Evolutionary conservation across 208 protist species (phyloP).

Genomic region (Balamuthia mandrillaris): DNA sequence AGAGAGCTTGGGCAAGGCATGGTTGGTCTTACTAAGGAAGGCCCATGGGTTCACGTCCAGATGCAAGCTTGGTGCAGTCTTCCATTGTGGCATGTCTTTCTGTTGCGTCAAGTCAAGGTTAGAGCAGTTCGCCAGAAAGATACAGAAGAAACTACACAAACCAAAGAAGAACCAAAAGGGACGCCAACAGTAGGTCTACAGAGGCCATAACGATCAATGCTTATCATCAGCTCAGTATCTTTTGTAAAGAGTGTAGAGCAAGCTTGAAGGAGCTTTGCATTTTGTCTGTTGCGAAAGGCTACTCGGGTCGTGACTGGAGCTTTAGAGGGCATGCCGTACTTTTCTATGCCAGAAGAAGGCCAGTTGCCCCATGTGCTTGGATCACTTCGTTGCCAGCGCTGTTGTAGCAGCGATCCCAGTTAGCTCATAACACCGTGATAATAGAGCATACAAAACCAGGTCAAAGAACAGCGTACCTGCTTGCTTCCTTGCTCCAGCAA

Average conservation of each 20-base stretch:
- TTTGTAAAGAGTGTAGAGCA: not conserved
- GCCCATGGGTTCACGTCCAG: not conserved
- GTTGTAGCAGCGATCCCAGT: too few relatives aligned
- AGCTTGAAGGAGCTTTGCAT: not conserved
- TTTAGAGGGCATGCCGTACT: conserved; percentile 1
- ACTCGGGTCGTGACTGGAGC: not conserved
- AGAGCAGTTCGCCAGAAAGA: too few relatives aligned
- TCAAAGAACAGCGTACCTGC: not conserved
- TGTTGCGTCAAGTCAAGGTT: not conserved
- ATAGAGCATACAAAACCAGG: not conserved
- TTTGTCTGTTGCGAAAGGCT: not conserved
- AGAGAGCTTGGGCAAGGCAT: not conserved
- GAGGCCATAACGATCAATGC: not conserved
- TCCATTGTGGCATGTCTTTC: not conserved
- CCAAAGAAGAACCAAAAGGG: too few relatives aligned
- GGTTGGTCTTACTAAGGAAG: not conserved
- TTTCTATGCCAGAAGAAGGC: not conserved
- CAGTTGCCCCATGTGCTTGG: not conserved
- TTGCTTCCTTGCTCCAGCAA: not conserved
- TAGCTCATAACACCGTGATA: not conserved
- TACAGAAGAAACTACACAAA: too few relatives aligned
- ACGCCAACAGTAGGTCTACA: not conserved
- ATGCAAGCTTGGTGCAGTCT: not conserved
- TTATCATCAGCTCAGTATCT: not conserved
- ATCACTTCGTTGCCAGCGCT: too few relatives aligned